A percentile compares a stretch with the other conserved stretches of the same genome.
phyloP scores from a whole-genome alignment of 768 basidiomycete species.

The Mycena maculata region DNA sequence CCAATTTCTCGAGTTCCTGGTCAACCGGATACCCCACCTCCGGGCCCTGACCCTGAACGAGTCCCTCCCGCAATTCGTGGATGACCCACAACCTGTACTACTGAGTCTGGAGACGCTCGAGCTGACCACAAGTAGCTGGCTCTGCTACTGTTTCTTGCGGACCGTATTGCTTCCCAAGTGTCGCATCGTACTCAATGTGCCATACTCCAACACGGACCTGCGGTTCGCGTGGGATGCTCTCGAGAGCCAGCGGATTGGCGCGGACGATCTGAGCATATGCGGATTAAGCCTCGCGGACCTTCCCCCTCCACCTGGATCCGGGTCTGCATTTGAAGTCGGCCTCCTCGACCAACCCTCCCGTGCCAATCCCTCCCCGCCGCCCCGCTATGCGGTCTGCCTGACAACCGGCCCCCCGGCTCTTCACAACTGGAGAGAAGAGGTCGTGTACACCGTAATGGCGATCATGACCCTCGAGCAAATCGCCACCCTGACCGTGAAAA shows the following conservation, averaged over 20 bases:
- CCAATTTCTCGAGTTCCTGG: neutral
- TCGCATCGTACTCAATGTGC: conserved; percentile 6
- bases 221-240: conserved; percentile 9
- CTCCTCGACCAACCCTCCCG: neutral
- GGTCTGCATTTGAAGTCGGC: neutral
- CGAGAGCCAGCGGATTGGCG: conserved; percentile 10
- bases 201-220: neutral
- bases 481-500: neutral
- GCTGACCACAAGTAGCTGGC: neutral
- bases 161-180: neutral
- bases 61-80: neutral
- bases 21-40: conserved; percentile 4
- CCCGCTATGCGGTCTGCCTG: conserved; percentile 1
- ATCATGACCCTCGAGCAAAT: conserved; percentile 14
- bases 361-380: neutral
- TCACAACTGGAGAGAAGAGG: conserved; percentile 9
- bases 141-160: neutral
- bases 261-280: neutral
- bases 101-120: conserved; percentile 8
- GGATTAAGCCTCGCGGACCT: conserved; percentile 5
- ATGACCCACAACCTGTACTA: neutral
- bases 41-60: conserved; percentile 5
- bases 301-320: neutral
- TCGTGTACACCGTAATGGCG: neutral
- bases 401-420: neutral